Evolutionary conservation across 2,329 filamentous ascomycete genomes (phyloP).

Genomic region (Leptographium procerum): DNA sequence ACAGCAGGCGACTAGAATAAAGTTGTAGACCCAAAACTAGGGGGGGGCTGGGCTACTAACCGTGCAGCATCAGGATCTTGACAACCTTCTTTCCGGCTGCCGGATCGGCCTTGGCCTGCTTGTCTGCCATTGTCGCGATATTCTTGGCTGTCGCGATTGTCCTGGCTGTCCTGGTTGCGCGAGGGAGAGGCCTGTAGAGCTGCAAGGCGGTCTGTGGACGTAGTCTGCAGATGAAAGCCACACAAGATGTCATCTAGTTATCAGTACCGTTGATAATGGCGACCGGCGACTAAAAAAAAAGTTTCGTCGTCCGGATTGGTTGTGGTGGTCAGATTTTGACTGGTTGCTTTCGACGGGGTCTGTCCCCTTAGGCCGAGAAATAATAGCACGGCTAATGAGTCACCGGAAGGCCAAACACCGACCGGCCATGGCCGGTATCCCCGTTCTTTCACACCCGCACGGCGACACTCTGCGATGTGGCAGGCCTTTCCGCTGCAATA

Average conservation of each 20-base stretch:
- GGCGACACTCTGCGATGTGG: background rate
- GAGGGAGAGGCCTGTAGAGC: background rate
- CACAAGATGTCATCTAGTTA: background rate
- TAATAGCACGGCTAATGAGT: background rate
- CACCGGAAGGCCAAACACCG: background rate
- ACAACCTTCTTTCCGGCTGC: constrained; percentile 34
- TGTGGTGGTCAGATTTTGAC: background rate
- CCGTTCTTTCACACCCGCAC: too few species aligned
- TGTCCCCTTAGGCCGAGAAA: background rate
- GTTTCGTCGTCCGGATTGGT: background rate
- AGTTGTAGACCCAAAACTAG: too few species aligned
- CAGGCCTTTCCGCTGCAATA: background rate
- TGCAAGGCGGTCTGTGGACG: background rate
- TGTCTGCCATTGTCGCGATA: background rate
- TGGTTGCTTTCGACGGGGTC: background rate
- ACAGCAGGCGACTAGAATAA: too few species aligned
- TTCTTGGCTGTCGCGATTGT: background rate
- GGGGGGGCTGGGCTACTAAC: too few species aligned
- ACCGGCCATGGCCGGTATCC: background rate
- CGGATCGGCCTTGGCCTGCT: background rate
- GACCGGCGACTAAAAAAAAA: background rate
- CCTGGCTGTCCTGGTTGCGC: background rate
- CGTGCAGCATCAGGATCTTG: constrained; percentile 71
- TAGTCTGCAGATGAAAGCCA: background rate
- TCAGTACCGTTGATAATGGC: background rate